Percentiles rank a stretch among this genome's conserved stretches.
phyloP scores from a whole-genome alignment of 495 filamentous ascomycete genomes.

The Haplographium delicatum region DNA sequence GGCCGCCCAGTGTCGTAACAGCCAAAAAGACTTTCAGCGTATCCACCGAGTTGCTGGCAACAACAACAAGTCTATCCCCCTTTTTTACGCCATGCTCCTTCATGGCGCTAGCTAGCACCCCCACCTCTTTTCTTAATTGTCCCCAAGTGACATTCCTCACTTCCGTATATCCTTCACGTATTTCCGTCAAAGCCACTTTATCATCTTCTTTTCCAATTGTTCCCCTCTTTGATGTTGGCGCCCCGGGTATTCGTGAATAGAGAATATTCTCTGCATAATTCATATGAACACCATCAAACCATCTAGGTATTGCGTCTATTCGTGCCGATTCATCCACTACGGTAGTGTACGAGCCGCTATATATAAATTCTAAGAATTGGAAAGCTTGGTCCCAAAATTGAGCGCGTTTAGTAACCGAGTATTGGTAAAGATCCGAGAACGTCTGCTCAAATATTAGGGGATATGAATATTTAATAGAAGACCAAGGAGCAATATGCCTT shows the following conservation, averaged over 20 bases:
- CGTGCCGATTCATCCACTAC: conserved; percentile 64
- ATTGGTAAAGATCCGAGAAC: conserved; percentile 60
- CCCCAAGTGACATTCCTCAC: conserved; percentile 56
- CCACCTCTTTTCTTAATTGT: conserved; percentile 52
- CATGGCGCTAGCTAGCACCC: conserved; percentile 55
- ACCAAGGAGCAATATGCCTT: too few relatives aligned
- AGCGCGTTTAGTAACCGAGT: conserved; percentile 53
- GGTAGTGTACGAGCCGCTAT: conserved; percentile 49
- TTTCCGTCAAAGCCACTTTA: conserved; percentile 64
- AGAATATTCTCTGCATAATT: conserved; percentile 65
- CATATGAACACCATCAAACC: conserved; percentile 60
- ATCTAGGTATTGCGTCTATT: conserved; percentile 63
- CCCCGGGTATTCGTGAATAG: conserved; percentile 36
- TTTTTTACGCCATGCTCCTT: conserved; percentile 53
- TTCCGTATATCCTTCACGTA: conserved; percentile 62
- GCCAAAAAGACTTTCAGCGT: conserved; percentile 63
- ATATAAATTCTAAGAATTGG: conserved; percentile 51
- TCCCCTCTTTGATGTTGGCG: conserved; percentile 28
- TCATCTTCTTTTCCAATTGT: conserved; percentile 59
- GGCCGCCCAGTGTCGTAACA: conserved; percentile 56
- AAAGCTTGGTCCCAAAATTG: conserved; percentile 65
- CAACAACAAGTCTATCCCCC: conserved; percentile 68
- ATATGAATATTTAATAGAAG: too few relatives aligned
- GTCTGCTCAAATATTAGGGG: conserved; percentile 31
- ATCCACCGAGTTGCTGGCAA: conserved; percentile 68